A percentile compares a stretch with the other conserved stretches of the same genome.
phyloP scores from a whole-genome alignment of 176 grass and related monocot genomes.

The Saccharum officinarum region DNA sequence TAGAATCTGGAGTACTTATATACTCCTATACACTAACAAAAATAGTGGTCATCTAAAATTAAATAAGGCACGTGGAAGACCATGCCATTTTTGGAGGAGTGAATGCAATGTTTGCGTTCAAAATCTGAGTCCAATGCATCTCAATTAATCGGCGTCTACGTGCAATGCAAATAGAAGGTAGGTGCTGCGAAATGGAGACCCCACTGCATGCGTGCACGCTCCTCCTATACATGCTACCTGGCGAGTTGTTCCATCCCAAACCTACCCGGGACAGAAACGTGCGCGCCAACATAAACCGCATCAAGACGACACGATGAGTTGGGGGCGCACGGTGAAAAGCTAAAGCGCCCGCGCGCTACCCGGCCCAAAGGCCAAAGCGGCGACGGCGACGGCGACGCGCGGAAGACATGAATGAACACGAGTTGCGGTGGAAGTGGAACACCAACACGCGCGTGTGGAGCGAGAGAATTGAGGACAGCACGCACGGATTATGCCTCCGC shows the following conservation, averaged over 20 bases:
- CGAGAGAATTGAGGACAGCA: not conserved
- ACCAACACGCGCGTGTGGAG: not conserved
- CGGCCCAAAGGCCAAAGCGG: not conserved
- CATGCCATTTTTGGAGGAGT: not conserved
- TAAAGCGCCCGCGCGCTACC: not conserved
- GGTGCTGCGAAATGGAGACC: not conserved
- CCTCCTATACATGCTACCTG: not conserved
- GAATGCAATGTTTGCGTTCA: not conserved
- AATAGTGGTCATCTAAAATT: not conserved
- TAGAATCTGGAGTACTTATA: not conserved
- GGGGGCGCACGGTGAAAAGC: slow-evolving; percentile 24
- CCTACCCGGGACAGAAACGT: not conserved
- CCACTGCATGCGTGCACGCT: not conserved
- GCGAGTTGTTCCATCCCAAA: not conserved
- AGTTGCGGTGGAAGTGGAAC: not conserved
- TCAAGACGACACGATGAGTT: slow-evolving; percentile 17
- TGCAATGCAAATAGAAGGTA: not conserved
- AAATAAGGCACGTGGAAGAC: not conserved
- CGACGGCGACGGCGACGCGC: slow-evolving; percentile 13
- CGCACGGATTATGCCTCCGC: no score
- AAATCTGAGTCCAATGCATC: not conserved
- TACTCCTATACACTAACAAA: no score
- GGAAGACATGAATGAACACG: no score
- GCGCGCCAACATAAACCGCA: slow-evolving; percentile 17
- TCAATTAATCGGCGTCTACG: not conserved